A percentile compares a stretch with the other conserved stretches of the same genome.
Evolutionary conservation across 106 monocot genomes (phyloP).

Genomic region (Ottelia alismoides): DNA sequence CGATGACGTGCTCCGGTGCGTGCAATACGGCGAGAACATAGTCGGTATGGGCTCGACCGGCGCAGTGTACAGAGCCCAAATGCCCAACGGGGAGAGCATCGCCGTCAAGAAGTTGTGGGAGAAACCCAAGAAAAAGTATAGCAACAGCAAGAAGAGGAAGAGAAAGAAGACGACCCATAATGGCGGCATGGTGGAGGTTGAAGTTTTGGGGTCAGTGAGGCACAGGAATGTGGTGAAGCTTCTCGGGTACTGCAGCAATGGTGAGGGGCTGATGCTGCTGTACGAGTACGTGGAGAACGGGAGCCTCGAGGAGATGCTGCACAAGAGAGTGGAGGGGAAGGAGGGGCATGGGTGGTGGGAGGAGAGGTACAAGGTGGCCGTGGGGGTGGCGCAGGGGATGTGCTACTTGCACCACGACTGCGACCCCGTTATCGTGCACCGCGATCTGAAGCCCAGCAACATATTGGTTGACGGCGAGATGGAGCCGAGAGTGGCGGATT

Average conservation of each 20-base stretch:
- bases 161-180: constrained; percentile 7
- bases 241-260: constrained; percentile 63
- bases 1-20: constrained; percentile 61
- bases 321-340: too few relatives aligned
- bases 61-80: constrained; percentile 78
- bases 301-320: constrained; percentile 63
- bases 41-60: constrained; percentile 71
- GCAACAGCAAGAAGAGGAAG: background rate
- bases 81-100: constrained; percentile 64
- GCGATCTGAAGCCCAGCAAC: constrained; percentile 74
- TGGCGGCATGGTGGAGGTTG: constrained; percentile 73
- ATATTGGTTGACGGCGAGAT: constrained; percentile 55
- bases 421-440: constrained; percentile 35
- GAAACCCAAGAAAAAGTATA: too few relatives aligned
- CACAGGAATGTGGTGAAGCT: constrained; percentile 87
- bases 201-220: constrained; percentile 61
- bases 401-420: constrained; percentile 71
- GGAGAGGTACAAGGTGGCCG: too few relatives aligned
- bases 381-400: constrained; percentile 55
- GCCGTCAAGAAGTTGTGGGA: constrained; percentile 90
- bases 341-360: too few relatives aligned
- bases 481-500: constrained; percentile 63
- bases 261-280: constrained; percentile 50
- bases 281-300: constrained; percentile 97
- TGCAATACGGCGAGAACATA: constrained; percentile 37